Conservation (phyloP, 306 rosid species). For the Senna tora region DNA sequence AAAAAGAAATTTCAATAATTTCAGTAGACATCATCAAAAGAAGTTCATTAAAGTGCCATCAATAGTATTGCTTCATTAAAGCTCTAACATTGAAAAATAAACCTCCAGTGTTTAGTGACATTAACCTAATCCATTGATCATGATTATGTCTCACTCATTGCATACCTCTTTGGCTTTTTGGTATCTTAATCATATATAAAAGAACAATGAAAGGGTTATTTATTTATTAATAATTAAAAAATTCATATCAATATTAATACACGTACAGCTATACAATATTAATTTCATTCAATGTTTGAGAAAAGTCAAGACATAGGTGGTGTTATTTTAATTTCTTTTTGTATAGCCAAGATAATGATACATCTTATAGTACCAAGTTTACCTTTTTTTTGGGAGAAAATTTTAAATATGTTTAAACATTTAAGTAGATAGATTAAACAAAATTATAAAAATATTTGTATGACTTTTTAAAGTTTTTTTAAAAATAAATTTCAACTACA, state of each 20-base stretch:
- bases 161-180: conserved; percentile 46
- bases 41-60: conserved; percentile 47
- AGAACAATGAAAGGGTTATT: conserved; percentile 6
- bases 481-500: background rate
- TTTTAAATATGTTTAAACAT: background rate
- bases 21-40: conserved; percentile 67
- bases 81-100: conserved; percentile 37
- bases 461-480: background rate
- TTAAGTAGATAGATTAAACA: background rate
- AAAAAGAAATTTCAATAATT: conserved; percentile 56
- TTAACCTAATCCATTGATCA: conserved; percentile 42
- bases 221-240: conserved; percentile 24
- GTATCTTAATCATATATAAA: conserved; percentile 41
- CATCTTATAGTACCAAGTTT: background rate
- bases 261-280: background rate
- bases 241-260: background rate
- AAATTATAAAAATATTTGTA: background rate
- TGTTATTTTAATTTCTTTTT: background rate
- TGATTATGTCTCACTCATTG: conserved; percentile 61
- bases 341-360: background rate
- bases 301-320: background rate
- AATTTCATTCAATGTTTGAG: background rate
- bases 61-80: conserved; percentile 32
- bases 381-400: background rate
- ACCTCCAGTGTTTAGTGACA: conserved; percentile 39